Conservation (phyloP, 345 rosid genomes). For the Acer negundo region DNA sequence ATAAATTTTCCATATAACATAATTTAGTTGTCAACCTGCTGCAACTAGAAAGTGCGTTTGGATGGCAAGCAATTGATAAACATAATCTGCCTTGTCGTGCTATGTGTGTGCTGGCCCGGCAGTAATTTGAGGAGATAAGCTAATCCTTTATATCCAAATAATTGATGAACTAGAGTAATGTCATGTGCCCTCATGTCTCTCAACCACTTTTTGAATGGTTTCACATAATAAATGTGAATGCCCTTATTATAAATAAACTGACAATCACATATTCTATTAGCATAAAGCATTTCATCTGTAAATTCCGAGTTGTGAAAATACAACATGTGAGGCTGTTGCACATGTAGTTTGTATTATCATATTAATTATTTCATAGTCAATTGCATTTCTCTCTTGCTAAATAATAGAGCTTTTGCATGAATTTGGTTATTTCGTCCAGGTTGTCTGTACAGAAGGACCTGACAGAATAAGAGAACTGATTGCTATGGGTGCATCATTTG, state of each 20-base stretch:
- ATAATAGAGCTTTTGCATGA: constrained; percentile 4
- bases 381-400: background rate
- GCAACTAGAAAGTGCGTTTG: background rate
- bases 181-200: background rate
- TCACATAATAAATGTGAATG: background rate
- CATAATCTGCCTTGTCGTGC: background rate
- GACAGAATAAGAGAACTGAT: constrained; percentile 89
- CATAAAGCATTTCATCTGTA: background rate
- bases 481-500: constrained; percentile 94
- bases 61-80: constrained; percentile 2
- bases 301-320: constrained; percentile 7
- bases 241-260: background rate
- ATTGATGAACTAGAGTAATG: background rate
- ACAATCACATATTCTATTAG: background rate
- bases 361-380: background rate
- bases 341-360: background rate
- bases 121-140: background rate
- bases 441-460: constrained; percentile 97
- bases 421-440: constrained; percentile 42
- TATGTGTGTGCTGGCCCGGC: background rate
- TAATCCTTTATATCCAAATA: background rate
- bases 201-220: background rate
- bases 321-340: background rate
- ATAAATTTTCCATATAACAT: background rate
- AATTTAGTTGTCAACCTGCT: constrained; percentile 3